Conservation (phyloP, 352 stramenopile genomes). For the Phytopythium ostracodes region DNA sequence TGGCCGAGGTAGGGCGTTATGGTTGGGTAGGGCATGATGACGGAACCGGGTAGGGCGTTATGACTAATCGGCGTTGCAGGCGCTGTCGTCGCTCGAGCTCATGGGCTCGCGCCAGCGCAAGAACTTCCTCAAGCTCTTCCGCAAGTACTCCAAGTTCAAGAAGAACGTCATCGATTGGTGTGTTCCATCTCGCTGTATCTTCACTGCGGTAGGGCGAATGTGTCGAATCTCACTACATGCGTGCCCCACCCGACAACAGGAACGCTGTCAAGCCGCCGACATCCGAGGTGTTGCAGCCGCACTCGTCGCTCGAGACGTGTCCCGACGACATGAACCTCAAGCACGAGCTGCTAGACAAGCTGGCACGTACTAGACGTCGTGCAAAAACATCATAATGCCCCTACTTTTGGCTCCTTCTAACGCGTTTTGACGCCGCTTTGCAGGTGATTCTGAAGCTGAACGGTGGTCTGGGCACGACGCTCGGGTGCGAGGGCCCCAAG, state of each 20-base stretch:
- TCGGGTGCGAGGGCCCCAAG: conserved; percentile 94
- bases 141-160: conserved; percentile 84
- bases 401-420: neutral
- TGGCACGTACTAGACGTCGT: conserved; percentile 30
- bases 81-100: conserved; percentile 72
- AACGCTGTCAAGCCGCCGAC: conserved; percentile 76
- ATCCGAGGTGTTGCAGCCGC: conserved; percentile 63
- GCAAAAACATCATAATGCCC: neutral
- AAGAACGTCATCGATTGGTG: conserved; percentile 83
- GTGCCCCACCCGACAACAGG: conserved; percentile 39
- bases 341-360: conserved; percentile 94
- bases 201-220: no score
- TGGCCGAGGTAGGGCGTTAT: conserved; percentile 57
- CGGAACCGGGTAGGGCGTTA: neutral
- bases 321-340: conserved; percentile 91
- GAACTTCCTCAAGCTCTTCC: conserved; percentile 88
- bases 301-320: conserved; percentile 79
- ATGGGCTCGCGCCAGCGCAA: conserved; percentile 78
- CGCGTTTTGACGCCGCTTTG: neutral
- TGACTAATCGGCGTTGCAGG: conserved; percentile 20
- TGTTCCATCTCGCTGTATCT: no score
- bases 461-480: conserved; percentile 97
- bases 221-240: no score
- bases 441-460: conserved; percentile 97
- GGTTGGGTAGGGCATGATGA: neutral